Evolutionary conservation across 441 rosid species (phyloP).

Genomic region (Erodium moschatum): DNA sequence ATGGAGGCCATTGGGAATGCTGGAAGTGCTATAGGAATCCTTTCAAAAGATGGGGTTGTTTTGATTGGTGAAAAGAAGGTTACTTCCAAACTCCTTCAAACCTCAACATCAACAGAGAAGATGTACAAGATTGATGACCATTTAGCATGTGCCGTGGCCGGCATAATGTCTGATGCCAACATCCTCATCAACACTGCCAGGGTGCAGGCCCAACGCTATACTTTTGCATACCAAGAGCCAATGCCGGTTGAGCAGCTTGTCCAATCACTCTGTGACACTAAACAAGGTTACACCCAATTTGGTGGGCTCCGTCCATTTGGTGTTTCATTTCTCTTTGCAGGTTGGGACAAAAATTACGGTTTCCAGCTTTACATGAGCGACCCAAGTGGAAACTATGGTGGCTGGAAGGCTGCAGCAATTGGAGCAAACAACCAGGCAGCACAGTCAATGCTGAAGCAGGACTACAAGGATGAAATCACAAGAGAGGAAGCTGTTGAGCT

Average conservation of each 20-base stretch:
- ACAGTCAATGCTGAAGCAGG: conserved; percentile 88
- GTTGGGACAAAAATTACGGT: conserved; percentile 87
- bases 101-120: conserved; percentile 78
- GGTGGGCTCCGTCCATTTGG: conserved; percentile 96
- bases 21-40: conserved; percentile 74
- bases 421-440: conserved; percentile 98
- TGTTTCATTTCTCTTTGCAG: conserved; percentile 86
- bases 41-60: conserved; percentile 79
- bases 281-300: conserved; percentile 96
- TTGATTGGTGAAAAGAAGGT: conserved; percentile 93
- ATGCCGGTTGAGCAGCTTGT: conserved; percentile 96
- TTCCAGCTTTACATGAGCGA: conserved; percentile 91
- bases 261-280: conserved; percentile 88
- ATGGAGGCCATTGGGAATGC: conserved; percentile 98
- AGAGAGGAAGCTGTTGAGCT: conserved; percentile 84
- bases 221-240: conserved; percentile 84
- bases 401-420: conserved; percentile 92
- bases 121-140: conserved; percentile 97
- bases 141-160: conserved; percentile 88
- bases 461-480: conserved; percentile 72
- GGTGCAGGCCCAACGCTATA: conserved; percentile 86
- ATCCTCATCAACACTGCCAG: conserved; percentile 85
- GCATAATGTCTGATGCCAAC: conserved; percentile 95
- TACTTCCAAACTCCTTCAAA: conserved; percentile 82
- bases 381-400: conserved; percentile 90